Conservation (phyloP, 2,329 filamentous ascomycete genomes). For the Thielaviopsis punctulata region DNA sequence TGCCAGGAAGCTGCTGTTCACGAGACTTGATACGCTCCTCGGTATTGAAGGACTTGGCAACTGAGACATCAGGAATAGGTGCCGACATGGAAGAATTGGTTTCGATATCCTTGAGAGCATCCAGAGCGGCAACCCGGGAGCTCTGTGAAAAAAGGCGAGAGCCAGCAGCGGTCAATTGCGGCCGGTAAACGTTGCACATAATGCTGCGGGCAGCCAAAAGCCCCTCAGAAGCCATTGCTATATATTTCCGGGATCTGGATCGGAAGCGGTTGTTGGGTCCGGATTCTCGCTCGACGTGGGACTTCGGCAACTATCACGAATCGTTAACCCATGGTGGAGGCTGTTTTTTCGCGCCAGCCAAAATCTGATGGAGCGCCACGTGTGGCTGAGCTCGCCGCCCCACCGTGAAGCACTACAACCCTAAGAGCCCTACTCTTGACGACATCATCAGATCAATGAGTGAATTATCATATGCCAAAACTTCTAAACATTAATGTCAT, state of each 20-base stretch:
- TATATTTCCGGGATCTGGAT: background rate
- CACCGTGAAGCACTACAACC: background rate
- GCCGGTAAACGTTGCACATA: slow-evolving; percentile 2
- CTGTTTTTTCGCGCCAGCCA: background rate
- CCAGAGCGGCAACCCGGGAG: slow-evolving; percentile 2
- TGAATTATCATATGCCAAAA: too few species aligned
- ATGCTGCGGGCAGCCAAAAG: slow-evolving; percentile 15
- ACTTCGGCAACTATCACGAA: background rate
- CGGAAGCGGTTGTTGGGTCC: background rate
- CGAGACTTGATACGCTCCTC: slow-evolving; percentile 21
- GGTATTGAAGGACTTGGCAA: slow-evolving; percentile 25
- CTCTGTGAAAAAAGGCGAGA: slow-evolving; percentile 8
- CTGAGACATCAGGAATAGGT: slow-evolving; percentile 23
- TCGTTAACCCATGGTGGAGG: background rate
- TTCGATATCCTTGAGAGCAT: slow-evolving; percentile 11
- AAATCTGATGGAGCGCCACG: background rate
- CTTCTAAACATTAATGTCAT: too few species aligned
- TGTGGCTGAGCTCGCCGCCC: background rate
- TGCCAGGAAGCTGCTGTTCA: slow-evolving; percentile 26
- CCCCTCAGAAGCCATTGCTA: slow-evolving; percentile 14
- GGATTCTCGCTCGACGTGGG: background rate
- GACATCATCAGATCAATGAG: too few species aligned
- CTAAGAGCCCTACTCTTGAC: background rate
- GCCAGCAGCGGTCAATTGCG: slow-evolving; percentile 13
- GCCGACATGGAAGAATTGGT: slow-evolving; percentile 18